Evolutionary conservation across 495 filamentous ascomycete genomes (phyloP).

Genomic region (Aspergillus incahuasiensis): DNA sequence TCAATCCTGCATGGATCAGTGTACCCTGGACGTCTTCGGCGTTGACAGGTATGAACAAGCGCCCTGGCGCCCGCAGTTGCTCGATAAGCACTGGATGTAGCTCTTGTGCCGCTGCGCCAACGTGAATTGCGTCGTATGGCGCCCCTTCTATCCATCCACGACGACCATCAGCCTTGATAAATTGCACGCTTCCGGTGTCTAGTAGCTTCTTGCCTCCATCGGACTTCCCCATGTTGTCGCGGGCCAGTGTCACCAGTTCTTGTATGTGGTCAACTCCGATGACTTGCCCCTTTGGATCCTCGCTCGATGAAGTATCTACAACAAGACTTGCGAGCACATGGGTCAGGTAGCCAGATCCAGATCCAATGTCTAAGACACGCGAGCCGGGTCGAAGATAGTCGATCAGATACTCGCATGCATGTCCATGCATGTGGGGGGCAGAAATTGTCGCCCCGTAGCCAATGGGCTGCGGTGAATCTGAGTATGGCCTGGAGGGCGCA

Average conservation of each 20-base stretch:
- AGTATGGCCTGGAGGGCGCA: conserved; percentile 66
- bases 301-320: conserved; percentile 33
- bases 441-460: conserved; percentile 87
- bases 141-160: conserved; percentile 61
- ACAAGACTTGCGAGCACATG: conserved; percentile 83
- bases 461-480: conserved; percentile 87
- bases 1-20: conserved; percentile 11
- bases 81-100: conserved; percentile 69
- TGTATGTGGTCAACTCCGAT: conserved; percentile 89
- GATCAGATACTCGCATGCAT: conserved; percentile 64
- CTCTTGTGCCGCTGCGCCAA: conserved; percentile 78
- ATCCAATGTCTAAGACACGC: conserved; percentile 80
- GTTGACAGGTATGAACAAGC: conserved; percentile 85
- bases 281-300: conserved; percentile 47
- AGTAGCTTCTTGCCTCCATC: conserved; percentile 59
- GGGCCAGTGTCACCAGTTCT: conserved; percentile 67
- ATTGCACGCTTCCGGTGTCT: conserved; percentile 56
- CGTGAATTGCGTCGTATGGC: conserved; percentile 88
- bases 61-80: conserved; percentile 74
- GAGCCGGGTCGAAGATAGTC: conserved; percentile 51
- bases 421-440: conserved; percentile 96
- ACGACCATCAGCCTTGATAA: conserved; percentile 78
- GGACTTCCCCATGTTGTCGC: conserved; percentile 68
- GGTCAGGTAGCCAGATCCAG: conserved; percentile 86
- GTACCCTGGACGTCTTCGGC: conserved; percentile 30